Conservation (phyloP, 129 eudicot genomes). For the Pulicaria dysenterica region DNA sequence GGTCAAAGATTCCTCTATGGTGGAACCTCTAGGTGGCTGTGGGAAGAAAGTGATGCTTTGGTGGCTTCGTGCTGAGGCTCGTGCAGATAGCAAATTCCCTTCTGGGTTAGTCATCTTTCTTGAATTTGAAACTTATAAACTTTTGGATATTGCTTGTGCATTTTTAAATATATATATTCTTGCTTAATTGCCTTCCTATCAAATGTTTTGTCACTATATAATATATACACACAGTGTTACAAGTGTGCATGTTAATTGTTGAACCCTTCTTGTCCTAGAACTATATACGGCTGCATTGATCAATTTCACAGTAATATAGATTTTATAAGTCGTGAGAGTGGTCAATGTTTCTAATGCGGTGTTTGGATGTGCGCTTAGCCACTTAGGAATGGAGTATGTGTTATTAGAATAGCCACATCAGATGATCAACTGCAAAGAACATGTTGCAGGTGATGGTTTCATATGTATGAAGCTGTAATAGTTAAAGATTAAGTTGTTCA, state of each 20-base stretch:
- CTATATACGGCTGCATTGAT: not conserved
- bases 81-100: constrained; percentile 96
- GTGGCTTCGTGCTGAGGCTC: constrained; percentile 99
- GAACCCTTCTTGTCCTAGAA: constrained; percentile 11
- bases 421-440: not conserved
- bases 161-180: not conserved
- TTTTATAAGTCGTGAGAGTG: constrained; percentile 6
- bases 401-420: not conserved
- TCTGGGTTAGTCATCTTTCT: constrained; percentile 61
- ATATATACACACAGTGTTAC: constrained; percentile 4
- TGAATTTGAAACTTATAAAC: not conserved
- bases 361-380: not conserved
- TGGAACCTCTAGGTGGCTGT: constrained; percentile 92
- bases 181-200: constrained; percentile 5
- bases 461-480: too few relatives aligned
- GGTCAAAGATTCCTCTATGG: constrained; percentile 68
- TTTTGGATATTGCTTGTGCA: constrained; percentile 16
- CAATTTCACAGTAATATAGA: constrained; percentile 9
- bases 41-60: constrained; percentile 91
- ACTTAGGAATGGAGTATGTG: not conserved
- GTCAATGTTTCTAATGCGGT: constrained; percentile 8
- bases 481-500: not conserved
- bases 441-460: constrained; percentile 2
- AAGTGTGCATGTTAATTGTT: constrained; percentile 8
- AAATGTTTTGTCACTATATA: not conserved